Conservation (phyloP, 75 land plant genomes). For the Sequoia sempervirens region DNA sequence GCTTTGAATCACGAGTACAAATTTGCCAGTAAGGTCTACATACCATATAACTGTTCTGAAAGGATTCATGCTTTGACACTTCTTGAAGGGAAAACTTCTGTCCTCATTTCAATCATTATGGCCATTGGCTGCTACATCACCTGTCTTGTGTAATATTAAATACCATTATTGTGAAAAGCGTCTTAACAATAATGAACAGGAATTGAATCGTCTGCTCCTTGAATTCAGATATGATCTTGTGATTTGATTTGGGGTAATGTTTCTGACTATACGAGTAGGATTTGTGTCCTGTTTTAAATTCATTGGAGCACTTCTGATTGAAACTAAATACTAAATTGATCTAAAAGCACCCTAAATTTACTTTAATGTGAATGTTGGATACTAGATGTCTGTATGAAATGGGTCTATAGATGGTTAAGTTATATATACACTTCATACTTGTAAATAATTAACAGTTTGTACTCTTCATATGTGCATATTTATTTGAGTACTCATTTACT, state of each 20-base stretch:
- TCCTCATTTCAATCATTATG: neutral
- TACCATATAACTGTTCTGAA: no score
- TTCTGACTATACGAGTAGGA: neutral
- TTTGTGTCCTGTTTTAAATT: neutral
- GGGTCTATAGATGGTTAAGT: no score
- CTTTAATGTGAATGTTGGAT: neutral
- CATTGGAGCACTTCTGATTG: neutral
- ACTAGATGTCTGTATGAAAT: no score
- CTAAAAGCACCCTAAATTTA: neutral
- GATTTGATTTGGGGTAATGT: neutral
- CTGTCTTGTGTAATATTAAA: neutral
- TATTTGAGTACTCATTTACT: no score
- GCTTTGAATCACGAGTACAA: no score
- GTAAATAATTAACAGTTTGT: no score
- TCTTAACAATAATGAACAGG: neutral
- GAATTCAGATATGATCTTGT: neutral
- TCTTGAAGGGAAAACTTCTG: neutral
- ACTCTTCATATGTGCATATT: no score
- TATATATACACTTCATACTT: no score
- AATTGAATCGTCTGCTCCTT: neutral
- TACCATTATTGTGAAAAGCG: neutral
- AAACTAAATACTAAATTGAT: neutral
- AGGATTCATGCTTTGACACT: neutral
- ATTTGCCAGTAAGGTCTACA: no score
- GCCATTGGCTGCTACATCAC: neutral